Base-by-base conservation (phyloP, 2,329 filamentous ascomycete genomes). In the Akanthomyces muscarius region DNA sequence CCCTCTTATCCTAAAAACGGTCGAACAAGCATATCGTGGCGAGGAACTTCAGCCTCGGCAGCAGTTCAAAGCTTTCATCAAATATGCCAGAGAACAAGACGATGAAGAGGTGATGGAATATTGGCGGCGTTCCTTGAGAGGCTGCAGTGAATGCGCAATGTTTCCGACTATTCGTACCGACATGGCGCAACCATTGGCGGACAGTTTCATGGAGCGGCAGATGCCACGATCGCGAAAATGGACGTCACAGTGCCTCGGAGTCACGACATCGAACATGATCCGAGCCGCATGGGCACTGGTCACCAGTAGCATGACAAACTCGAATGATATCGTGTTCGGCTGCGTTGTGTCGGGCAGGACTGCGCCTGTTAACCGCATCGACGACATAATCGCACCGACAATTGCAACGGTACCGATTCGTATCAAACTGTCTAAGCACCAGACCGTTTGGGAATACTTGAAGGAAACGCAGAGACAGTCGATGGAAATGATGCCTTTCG, bases 341-440 rank as follows among this genome's bases (percentile, higher is more conserved):
- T 36, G 51, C 4, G 57, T 52, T 1, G n/a, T 63, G n/a, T 30
- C 53, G 0, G 65, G 63, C 1, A 38, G 63, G 44, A 56, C 56
- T 14, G 61, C 61, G 14, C 47, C 63, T 6, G 52, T 66, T 14
- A 13, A n/a, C 2, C 61, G 48, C 7, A 42, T 66, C 11, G 65
- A 62, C 5, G 13, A 28, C 0, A 28, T 65, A 7, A 36, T 54
- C 4, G 65, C 63, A 4, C 65, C 62, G 69, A 79, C 42, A 13
- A 21, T 38, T 30, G 51, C 51, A 5, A 53, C 30, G 13, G 5
- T 53, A 1, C 51, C 51, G 11, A 10, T 38, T 2, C 51, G 51
- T 21, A 16, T 38, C 7, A 6, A 21, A 10, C 1, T 41, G 30
- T 3, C 18, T 6, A 11, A 41, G 4, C 18, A 14, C 11, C 30